Base-by-base conservation (phyloP, 352 stramenopile species). In the Phytophthora sp. region DNA sequence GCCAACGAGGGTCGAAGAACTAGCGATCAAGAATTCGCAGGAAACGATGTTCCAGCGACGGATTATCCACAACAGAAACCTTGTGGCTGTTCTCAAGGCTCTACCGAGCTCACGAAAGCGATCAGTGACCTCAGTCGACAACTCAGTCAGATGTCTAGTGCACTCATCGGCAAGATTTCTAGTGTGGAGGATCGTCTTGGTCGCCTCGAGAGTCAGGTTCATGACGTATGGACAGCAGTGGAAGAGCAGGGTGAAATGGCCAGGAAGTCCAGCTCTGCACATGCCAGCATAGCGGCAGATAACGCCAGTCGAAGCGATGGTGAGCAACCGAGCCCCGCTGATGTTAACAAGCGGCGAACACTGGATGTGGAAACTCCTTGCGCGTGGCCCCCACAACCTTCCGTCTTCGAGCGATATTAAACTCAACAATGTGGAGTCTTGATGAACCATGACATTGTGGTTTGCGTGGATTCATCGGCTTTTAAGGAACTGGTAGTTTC, bases 301-400 rank as follows among this genome's bases (percentile, higher is more conserved):
- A 27, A 35, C 3, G 11, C 5, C 9, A 41, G 12, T 49, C 49
- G 26, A 51, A 46, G 53, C 2, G 34, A 50, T 26, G 32, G 15
- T 23, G 23, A 38, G 23, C n/a, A 24, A 6, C 1, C 26, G 6
- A 63, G 30, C 6, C 24, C 13, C 13, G 5, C 13, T 15, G 34
- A 42, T 21, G 17, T 20, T 4, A 43, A 63, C 17, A 69, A 9
- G 20, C 38, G 31, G 30, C 17, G 17, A 32, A 18, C 34, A n/a
- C 48, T 77, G 31, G 51, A 74, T 39, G 34, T 54, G 9, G 70
- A 79, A 7, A 2, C 37, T 43, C 52, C 69, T 12, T 79, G 74
- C 31, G 61, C 59, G 13, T 82, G 69, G 73, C 74, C 74, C 3
- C 70, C 74, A 27, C 65, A 75, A n/a, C 70, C 66, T 20, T 75